Conservation (phyloP, 1,284 basidiomycete genomes). For the Violaceomyces palustris region DNA sequence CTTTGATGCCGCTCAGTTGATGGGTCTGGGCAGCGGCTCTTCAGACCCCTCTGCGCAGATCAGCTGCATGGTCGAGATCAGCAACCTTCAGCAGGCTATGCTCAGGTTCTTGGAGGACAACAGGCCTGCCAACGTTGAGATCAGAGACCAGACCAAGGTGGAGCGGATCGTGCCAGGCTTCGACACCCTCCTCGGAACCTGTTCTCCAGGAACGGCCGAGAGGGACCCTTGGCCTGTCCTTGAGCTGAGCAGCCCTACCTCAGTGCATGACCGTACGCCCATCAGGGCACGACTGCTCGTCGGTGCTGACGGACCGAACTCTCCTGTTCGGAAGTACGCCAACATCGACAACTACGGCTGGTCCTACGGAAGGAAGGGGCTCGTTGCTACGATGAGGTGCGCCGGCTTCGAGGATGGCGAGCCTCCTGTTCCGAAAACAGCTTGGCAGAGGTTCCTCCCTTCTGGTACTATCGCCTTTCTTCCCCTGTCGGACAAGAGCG, state of each 20-base stretch:
- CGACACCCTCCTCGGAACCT: not conserved
- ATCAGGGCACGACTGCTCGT: conserved; percentile 59
- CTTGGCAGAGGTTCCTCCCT: conserved; percentile 91
- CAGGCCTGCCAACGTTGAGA: conserved; percentile 52
- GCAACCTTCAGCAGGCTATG: conserved; percentile 50
- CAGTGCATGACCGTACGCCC: not conserved
- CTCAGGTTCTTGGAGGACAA: conserved; percentile 32
- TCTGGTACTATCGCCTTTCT: conserved; percentile 83
- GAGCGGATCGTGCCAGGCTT: conserved; percentile 57
- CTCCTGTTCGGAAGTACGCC: conserved; percentile 83
- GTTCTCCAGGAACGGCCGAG: conserved; percentile 37
- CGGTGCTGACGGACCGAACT: conserved; percentile 92
- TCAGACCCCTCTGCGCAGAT: conserved; percentile 19
- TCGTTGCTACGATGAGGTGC: conserved; percentile 74
- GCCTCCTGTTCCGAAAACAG: conserved; percentile 57
- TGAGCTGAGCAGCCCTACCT: conserved; percentile 2
- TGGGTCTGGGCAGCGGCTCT: not conserved
- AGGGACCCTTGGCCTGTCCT: conserved; percentile 38
- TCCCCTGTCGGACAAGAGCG: conserved; percentile 64
- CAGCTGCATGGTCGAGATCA: conserved; percentile 47
- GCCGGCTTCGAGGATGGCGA: conserved; percentile 15
- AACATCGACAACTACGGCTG: conserved; percentile 84
- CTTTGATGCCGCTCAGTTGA: conserved; percentile 29
- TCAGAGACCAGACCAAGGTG: conserved; percentile 68
- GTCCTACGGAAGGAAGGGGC: conserved; percentile 81